These are phyloP conservation scores for Scheffersomyces quercinus DNA, from an alignment of 1,139 yeast genomes.

Conservation along the genomic window DNA sequence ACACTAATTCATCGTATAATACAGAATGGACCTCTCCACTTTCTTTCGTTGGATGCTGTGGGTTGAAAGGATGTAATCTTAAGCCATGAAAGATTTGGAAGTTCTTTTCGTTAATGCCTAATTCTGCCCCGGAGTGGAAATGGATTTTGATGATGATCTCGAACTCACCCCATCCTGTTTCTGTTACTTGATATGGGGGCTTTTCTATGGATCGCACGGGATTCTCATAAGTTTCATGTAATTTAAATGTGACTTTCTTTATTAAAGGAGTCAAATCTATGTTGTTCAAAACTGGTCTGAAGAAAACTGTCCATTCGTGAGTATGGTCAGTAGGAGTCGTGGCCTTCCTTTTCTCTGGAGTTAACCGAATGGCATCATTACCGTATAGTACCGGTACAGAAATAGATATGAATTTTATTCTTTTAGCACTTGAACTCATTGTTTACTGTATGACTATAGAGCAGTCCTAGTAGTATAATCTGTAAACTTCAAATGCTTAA, in stretches of 20 bases:
- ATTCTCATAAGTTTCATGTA: constrained; percentile 91
- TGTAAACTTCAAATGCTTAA: too few species aligned
- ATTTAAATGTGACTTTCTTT: constrained; percentile 88
- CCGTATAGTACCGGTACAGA: constrained; percentile 88
- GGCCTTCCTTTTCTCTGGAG: constrained; percentile 59
- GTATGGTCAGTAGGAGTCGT: constrained; percentile 88
- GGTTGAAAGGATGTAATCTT: constrained; percentile 86
- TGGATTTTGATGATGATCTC: constrained; percentile 86
- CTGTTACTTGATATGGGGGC: constrained; percentile 95
- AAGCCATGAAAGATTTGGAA: constrained; percentile 84
- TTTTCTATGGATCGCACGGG: constrained; percentile 80
- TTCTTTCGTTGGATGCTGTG: constrained; percentile 38
- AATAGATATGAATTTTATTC: constrained; percentile 69
- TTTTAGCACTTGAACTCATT: constrained; percentile 25
- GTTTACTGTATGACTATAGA: not conserved
- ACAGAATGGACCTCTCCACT: constrained; percentile 62
- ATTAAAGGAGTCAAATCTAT: constrained; percentile 77
- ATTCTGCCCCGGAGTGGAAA: constrained; percentile 74
- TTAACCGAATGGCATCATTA: constrained; percentile 75
- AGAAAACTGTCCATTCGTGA: constrained; percentile 93
- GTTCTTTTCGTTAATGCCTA: constrained; percentile 75
- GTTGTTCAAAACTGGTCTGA: constrained; percentile 78
- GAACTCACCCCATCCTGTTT: constrained; percentile 99
- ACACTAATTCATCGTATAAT: constrained; percentile 86
- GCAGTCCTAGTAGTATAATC: too few species aligned